A percentile compares a stretch with the other conserved stretches of the same genome.
Conservation (phyloP, 371 early-diverging fungal genomes). For the Fennellomyces sp. region DNA sequence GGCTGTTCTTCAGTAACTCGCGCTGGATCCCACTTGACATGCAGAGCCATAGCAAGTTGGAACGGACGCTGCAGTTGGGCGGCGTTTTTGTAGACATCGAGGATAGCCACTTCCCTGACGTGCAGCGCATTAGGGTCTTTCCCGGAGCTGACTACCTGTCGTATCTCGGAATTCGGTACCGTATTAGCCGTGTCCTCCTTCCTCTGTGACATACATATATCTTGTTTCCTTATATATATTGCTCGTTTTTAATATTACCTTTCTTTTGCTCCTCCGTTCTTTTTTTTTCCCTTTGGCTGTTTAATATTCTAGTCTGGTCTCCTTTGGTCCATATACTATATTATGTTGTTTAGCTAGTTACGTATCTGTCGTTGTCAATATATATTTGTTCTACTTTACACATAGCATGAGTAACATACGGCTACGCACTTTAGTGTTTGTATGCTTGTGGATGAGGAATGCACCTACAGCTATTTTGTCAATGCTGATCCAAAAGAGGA, state of each 20-base stretch:
- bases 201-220: constrained; percentile 12
- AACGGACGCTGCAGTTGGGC: constrained; percentile 21
- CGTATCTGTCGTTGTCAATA: too few species aligned
- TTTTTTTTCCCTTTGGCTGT: too few species aligned
- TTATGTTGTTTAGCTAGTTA: too few species aligned
- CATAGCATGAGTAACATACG: too few species aligned
- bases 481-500: neutral
- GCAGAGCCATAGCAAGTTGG: constrained; percentile 18
- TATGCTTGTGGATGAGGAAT: neutral
- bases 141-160: constrained; percentile 26
- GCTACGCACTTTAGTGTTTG: neutral
- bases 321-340: too few species aligned
- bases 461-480: neutral
- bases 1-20: constrained; percentile 26
- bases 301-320: too few species aligned
- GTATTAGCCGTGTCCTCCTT: constrained; percentile 23
- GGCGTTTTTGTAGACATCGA: constrained; percentile 27
- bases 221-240: neutral
- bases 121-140: constrained; percentile 23
- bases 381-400: too few species aligned
- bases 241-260: too few species aligned
- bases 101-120: constrained; percentile 28
- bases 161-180: constrained; percentile 29
- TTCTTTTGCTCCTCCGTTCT: too few species aligned
- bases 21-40: constrained; percentile 28